A percentile compares a stretch with the other conserved stretches of the same genome.
These are phyloP conservation scores for Imleria badia DNA, from an alignment of 768 basidiomycete species.

Conservation along the genomic window DNA sequence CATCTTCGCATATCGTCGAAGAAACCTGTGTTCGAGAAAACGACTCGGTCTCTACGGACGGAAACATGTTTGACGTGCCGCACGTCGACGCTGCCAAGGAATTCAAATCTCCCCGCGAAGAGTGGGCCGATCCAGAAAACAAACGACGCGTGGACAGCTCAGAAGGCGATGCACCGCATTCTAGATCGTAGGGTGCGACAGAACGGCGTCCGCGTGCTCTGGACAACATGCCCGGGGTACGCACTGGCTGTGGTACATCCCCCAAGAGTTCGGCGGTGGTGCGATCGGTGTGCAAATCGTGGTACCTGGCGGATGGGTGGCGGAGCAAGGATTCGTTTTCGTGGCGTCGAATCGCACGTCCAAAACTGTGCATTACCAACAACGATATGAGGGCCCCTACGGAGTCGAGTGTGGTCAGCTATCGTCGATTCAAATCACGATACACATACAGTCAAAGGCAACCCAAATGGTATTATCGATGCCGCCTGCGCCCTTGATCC, in stretches of 20 bases:
- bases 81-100: conserved; percentile 14
- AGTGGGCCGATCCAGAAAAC: conserved; percentile 8
- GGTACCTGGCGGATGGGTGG: conserved; percentile 3
- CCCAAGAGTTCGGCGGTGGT: conserved; percentile 6
- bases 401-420: conserved; percentile 9
- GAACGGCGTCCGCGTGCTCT: not conserved
- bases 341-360: conserved; percentile 5
- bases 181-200: not conserved
- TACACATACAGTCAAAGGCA: conserved; percentile 49
- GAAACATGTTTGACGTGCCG: conserved; percentile 11
- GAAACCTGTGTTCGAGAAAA: not conserved
- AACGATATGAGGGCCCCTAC: conserved; percentile 3
- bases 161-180: not conserved
- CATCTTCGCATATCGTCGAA: conserved; percentile 8
- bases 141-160: conserved; percentile 4
- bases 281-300: conserved; percentile 4
- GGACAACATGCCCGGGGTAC: not conserved
- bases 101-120: conserved; percentile 8
- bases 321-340: conserved; percentile 5
- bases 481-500: conserved; percentile 45
- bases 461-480: conserved; percentile 54
- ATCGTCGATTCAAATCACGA: not conserved
- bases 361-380: conserved; percentile 2
- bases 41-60: conserved; percentile 12
- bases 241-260: not conserved